Evolutionary conservation across 2,329 filamentous ascomycete genomes (phyloP), one percentile per base, ranked within the genome.

Genomic region (Neurospora sp.): DNA sequence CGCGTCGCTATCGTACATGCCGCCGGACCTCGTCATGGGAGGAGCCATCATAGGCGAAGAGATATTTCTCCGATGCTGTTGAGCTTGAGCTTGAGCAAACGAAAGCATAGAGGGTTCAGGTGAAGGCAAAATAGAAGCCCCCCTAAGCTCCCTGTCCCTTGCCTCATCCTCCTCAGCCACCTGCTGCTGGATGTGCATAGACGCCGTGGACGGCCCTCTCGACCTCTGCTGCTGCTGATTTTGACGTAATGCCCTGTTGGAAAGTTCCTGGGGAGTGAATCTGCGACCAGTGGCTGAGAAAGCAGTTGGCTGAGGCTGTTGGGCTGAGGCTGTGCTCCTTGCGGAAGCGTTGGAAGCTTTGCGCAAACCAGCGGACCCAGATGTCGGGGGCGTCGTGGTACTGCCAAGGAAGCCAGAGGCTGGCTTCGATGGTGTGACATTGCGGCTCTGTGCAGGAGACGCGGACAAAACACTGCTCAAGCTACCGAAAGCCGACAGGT

Each of bases 331-430:
- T n/a, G 52, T 62, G 13, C 3, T 2, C 15, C 52, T 62, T 36
- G 10, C 52, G 15, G 52, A 62, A 10, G 28, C 52, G 28, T 62
- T 36, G 28, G 52, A 62, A 36, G 52, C 52, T 36, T 62, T 62
- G 52, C 52, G 52, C 52, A 62, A 62, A 33, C 73, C 88, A 88
- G 62, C 91, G 90, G 67, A 91, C 79, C 89, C 88, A 4, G 91
- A 93, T 38, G 91, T 89, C 4, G 94, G 95, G n/a, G 95, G 94
- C 1, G 95, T 97, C 84, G 97, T 85, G 28, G 97, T 87, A 1
- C 94, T 94, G 0, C 90, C 90, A 23, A 94, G 84, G 72, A 93
- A 90, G 67, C 84, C 81, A 76, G 78, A 84, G 1, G 89, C 84
- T 0, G 80, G 78, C 75, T 86, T 89, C 9, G 89, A 90, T 5